Evolutionary conservation across 805 yeast species (phyloP), one percentile per base, ranked within the genome.

Genomic region (Diddensiella santjacobensis): DNA sequence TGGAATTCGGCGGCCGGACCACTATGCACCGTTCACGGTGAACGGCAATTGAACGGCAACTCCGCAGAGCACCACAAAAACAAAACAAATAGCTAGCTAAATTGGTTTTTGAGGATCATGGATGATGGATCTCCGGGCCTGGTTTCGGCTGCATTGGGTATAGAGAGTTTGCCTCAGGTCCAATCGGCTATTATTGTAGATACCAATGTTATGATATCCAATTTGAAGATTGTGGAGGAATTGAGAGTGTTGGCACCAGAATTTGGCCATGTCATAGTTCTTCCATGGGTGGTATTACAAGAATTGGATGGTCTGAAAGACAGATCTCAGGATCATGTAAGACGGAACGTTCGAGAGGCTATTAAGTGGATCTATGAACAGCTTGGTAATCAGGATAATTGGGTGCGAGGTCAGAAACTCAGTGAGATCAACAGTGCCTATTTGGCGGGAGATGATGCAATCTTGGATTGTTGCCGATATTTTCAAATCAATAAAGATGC

Each of bases 251-350:
- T 77, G 4, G 74, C 74, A 3, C 44, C 54, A 0, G 50, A 64
- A 10, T 81, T 71, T 58, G 70, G 73, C 15, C 76, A 79, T 43
- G 58, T 63, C 22, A 69, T 90, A 1, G 70, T 90, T 0, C 70
- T 90, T 2, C 98, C 98, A 0, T 68, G 68, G 3, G 77, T 81
- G 0, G 93, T 84, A 2, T 69, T 87, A 11, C 72, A 69, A 36
- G 98, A 90, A 61, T 71, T 90, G n/a, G 97, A 90, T 65, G 90
- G 90, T 0, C 69, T 90, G 53, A 90, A 90, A 60, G 68, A 62
- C 2, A 71, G 80, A 0, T 47, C 54, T 1, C 48, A 58, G 51
- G 22, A 35, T 4, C 57, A 80, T 0, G 71, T 84, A 6, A 81
- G 85, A 0, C 68, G 63, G 24, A 62, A 79, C 40, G 91, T 93